A percentile compares a stretch with the other conserved stretches of the same genome.
phyloP scores from a whole-genome alignment of 2,329 filamentous ascomycete genomes.

The Diaporthe destruens region DNA sequence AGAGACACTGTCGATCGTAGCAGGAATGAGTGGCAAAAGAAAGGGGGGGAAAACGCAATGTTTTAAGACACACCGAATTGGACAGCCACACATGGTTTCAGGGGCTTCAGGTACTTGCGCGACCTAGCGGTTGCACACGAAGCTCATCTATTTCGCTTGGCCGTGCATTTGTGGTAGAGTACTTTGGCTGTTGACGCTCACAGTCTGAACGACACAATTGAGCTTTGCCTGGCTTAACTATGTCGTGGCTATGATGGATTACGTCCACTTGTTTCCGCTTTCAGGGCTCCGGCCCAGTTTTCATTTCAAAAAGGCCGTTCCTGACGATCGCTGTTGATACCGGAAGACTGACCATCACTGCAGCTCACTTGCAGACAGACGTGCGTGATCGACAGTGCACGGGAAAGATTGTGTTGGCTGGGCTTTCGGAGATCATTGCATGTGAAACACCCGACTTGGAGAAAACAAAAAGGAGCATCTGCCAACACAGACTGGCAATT shows the following conservation, averaged over 20 bases:
- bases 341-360: background rate
- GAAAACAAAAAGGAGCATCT: background rate
- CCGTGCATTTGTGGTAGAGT: background rate
- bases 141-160: conserved; percentile 20
- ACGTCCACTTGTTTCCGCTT: conserved; percentile 5
- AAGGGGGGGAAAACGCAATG: too few relatives aligned
- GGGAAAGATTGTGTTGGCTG: background rate
- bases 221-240: background rate
- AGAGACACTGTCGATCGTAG: background rate
- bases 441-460: conserved; percentile 2
- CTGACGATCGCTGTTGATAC: conserved; percentile 25
- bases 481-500: background rate
- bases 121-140: background rate
- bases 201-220: background rate
- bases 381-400: conserved; percentile 14
- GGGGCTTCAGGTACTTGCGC: background rate
- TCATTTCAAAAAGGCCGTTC: conserved; percentile 21
- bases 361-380: conserved; percentile 2
- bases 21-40: background rate
- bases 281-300: conserved; percentile 23
- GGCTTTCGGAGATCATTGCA: background rate
- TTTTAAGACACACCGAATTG: background rate
- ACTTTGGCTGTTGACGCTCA: background rate
- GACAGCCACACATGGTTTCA: conserved; percentile 20
- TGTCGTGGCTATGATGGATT: conserved; percentile 9